phyloP scores from a whole-genome alignment of 169 alveolate genomes.

The Cryptosporidium tyzzeri region DNA sequence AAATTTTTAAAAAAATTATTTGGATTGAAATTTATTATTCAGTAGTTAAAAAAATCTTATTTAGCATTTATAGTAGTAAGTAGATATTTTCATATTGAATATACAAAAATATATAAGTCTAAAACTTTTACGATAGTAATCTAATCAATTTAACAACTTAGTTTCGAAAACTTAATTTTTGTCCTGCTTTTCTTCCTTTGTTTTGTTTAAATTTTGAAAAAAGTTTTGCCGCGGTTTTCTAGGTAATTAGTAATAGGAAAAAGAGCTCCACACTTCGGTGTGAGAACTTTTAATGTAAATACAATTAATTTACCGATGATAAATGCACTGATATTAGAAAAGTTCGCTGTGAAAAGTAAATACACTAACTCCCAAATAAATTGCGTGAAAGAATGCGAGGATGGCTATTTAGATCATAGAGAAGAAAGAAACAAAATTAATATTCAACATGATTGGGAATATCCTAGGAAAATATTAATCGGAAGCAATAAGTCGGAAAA shows the following conservation, averaged over 20 bases:
- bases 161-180: not conserved
- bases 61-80: not conserved
- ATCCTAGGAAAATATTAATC: conserved; percentile 29
- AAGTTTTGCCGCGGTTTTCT: not conserved
- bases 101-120: not conserved
- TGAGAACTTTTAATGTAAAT: conserved; percentile 15
- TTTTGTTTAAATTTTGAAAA: not conserved
- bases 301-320: conserved; percentile 11
- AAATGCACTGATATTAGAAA: conserved; percentile 45
- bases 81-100: not conserved
- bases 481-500: not conserved
- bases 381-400: not conserved
- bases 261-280: conserved; percentile 39
- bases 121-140: not conserved
- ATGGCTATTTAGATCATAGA: not conserved
- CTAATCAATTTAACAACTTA: no score
- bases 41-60: not conserved
- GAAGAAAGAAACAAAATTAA: not conserved
- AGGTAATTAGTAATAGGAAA: not conserved
- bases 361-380: not conserved
- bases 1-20: not conserved
- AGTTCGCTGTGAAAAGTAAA: conserved; percentile 5
- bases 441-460: not conserved
- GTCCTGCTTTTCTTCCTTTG: not conserved
- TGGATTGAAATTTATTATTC: not conserved